Base-by-base conservation (phyloP, 192 early-diverging fungal genomes). In the Thamnidium elegans region DNA sequence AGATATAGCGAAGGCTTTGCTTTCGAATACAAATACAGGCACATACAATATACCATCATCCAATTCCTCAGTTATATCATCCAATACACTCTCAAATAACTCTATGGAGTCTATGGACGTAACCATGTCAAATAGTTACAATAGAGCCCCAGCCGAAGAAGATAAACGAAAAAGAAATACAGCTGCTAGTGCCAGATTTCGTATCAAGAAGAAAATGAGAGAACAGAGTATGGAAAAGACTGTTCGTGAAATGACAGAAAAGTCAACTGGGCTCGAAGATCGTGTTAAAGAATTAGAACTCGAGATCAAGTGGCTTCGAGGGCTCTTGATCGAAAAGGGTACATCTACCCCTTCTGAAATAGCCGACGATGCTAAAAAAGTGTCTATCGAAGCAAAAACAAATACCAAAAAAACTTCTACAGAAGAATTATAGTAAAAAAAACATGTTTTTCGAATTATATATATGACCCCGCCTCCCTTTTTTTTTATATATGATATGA, bases 141-240 rank as follows among this genome's bases (percentile, higher is more conserved):
- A 65, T 21, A 36, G 20, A 15, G 32, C 32, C 11, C 17, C 50
- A 30, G 82, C 83, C 9, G 82, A 89, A 59, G 89, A 87, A 36
- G 94, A 97, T 78, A 97, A 97, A 80, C 82, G 95, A 56, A 75
- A 84, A 42, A 86, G 94, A 51, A 98, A 98, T 80, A 98, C 94
- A 0, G 93, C 86, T 9, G 96, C 96, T 14, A 92, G 90, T 2
- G 94, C 94, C n/a, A 82, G 96, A 11, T 98, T 98, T 85, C 81
- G 96, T 10, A 81, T 90, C 54, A 94, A 95, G 83, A 98, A 96
- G 74, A 96, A 96, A 82, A 68, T 86, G 71, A 84, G 89, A 43
- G 94, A 96, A 75, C 86, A 92, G 76, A 85, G 81, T 10, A 74
- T 98, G 63, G 89, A 93, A 72, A 78, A 82, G 30, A 90, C 86